These are phyloP conservation scores for Filobasidium uniguttulatum DNA, from an alignment of 1,284 basidiomycete species.

Conservation along the genomic window DNA sequence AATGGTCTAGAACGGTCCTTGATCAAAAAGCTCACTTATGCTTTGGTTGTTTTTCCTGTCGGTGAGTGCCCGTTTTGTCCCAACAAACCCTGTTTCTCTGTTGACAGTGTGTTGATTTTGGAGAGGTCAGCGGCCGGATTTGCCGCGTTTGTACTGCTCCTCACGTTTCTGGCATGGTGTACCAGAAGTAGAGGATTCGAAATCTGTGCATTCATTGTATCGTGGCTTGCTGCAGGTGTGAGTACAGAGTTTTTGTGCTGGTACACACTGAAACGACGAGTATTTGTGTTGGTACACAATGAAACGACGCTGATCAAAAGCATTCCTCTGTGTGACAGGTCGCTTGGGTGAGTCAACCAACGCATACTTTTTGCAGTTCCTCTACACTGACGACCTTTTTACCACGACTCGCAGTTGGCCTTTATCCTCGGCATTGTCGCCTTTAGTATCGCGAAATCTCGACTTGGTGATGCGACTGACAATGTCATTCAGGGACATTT, in stretches of 20 bases:
- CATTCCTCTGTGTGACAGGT: background rate
- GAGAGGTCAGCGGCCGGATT: slow-evolving; percentile 21
- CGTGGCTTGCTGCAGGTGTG: background rate
- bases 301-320: background rate
- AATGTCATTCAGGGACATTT: slow-evolving; percentile 20
- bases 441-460: slow-evolving; percentile 21
- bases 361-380: background rate
- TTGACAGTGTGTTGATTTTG: too few relatives aligned
- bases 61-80: slow-evolving; percentile 7
- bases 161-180: slow-evolving; percentile 25
- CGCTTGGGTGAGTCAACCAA: slow-evolving; percentile 3
- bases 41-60: slow-evolving; percentile 27
- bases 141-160: slow-evolving; percentile 21
- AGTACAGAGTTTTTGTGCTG: background rate
- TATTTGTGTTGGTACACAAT: background rate
- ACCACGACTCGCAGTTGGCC: slow-evolving; percentile 16
- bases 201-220: slow-evolving; percentile 19
- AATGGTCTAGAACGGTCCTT: background rate
- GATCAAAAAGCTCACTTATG: slow-evolving; percentile 6
- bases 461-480: slow-evolving; percentile 20
- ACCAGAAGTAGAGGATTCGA: slow-evolving; percentile 20
- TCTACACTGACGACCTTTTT: background rate
- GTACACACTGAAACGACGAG: background rate
- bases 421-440: slow-evolving; percentile 24
- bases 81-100: background rate